Evolutionary conservation across 305 asterid genomes (phyloP), one percentile per base, ranked within the genome.

Genomic region (Fraxinus angustifolia): DNA sequence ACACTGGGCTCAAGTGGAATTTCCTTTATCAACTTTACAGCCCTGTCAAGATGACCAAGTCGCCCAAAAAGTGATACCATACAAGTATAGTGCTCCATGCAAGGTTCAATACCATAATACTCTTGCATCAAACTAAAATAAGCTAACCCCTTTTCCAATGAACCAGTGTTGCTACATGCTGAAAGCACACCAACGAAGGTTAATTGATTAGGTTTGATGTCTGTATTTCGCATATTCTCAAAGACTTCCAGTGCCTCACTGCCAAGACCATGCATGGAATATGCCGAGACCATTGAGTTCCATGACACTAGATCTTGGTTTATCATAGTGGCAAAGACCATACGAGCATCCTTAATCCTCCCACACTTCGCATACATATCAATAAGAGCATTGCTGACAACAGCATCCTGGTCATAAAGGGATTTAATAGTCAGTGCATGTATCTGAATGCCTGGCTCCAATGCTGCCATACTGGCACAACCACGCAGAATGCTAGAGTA

Each of bases 331-430:
- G 92, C 94, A 65, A 93, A 94, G 84, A 89, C 87, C 68, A 81
- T 75, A 78, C 92, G 92, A 81, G 98, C 97, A 65, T 93, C 93
- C 76, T 62, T 84, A 77, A 94, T 92, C 68, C 87, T 88, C 30
- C 97, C 98, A 78, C 94, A 92, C 87, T 92, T 94, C 5, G 93
- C 95, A 76, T 91, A 94, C 97, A 91, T 92, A 83, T 94, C 97
- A 53, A 92, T 88, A 23, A 94, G 91, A 73, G 97, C 94, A 87
- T 94, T 94, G 85, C 93, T 90, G 73, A 95, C 98, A 40, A 91
- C 92, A 80, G 74, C 90, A 87, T 89, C 89, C 71, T 76, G 87
- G 77, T 87, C 90, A 70, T 92, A 88, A 82, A 83, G 73, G 48
- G 93, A 88, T 91, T 95, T 95, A 80, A 88, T 82, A 71, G 91